Conservation (phyloP, 2,329 filamentous ascomycete species). For the Sphaerulina musiva region DNA sequence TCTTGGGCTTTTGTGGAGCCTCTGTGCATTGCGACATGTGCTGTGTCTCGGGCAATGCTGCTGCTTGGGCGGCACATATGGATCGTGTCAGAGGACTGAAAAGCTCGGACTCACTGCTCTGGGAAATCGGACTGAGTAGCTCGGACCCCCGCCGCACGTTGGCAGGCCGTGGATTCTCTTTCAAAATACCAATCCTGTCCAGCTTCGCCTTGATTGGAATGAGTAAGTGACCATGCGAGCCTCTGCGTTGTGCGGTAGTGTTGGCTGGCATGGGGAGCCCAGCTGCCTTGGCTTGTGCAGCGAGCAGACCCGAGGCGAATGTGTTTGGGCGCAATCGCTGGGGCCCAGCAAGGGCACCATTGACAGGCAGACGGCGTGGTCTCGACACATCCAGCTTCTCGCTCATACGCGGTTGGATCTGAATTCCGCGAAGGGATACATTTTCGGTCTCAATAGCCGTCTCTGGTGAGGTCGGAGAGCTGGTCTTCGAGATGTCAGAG, state of each 20-base stretch:
- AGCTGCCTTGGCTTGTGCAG: slow-evolving; percentile 15
- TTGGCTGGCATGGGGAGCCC: slow-evolving; percentile 21
- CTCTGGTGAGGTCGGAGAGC: slow-evolving; percentile 5
- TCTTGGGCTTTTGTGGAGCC: slow-evolving; percentile 1
- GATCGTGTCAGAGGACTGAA: slow-evolving; percentile 7
- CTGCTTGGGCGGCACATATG: slow-evolving; percentile 2
- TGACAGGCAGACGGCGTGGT: background rate
- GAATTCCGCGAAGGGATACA: background rate
- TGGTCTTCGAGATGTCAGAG: background rate
- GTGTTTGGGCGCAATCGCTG: background rate
- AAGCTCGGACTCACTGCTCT: background rate
- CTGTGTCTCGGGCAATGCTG: slow-evolving; percentile 5
- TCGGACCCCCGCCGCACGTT: background rate
- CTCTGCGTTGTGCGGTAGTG: slow-evolving; percentile 17
- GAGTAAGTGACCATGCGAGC: slow-evolving; percentile 21
- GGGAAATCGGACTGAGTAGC: background rate
- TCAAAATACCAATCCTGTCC: slow-evolving; percentile 16
- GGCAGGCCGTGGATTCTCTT: background rate
- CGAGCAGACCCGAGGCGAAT: slow-evolving; percentile 11
- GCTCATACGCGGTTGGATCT: background rate
- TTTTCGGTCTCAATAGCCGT: slow-evolving; percentile 6
- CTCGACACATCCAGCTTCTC: background rate
- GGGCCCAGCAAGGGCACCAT: background rate
- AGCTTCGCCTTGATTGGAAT: slow-evolving; percentile 22
- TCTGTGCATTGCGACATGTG: background rate